A percentile compares a stretch with the other conserved stretches of the same genome.
These are phyloP conservation scores for Celoporthe dispersa DNA, from an alignment of 2,329 filamentous ascomycete genomes.

Conservation along the genomic window DNA sequence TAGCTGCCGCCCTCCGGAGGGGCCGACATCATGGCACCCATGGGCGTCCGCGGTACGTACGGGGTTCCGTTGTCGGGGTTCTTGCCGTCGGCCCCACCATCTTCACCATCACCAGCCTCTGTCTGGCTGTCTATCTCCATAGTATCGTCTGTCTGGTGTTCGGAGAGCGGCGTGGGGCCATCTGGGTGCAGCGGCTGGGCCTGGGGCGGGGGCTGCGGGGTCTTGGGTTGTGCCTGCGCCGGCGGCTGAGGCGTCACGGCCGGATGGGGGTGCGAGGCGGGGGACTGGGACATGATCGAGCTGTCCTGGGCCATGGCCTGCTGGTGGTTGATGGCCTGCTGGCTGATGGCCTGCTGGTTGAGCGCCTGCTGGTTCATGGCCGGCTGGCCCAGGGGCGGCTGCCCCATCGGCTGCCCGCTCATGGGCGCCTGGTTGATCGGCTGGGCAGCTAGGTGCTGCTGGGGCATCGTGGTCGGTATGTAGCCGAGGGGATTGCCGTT, in stretches of 20 bases:
- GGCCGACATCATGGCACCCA: constrained; percentile 65
- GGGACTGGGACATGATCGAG: constrained; percentile 48
- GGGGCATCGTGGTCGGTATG: constrained; percentile 41
- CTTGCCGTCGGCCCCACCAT: constrained; percentile 52
- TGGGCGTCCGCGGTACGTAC: constrained; percentile 57
- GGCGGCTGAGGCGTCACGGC: constrained; percentile 30
- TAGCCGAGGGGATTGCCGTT: constrained; percentile 41
- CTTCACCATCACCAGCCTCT: constrained; percentile 50
- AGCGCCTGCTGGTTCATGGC: constrained; percentile 41
- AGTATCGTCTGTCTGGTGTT: constrained; percentile 50
- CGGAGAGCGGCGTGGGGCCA: constrained; percentile 39
- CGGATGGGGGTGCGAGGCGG: constrained; percentile 34
- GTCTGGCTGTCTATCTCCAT: constrained; percentile 58
- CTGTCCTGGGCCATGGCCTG: constrained; percentile 46
- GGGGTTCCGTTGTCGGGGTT: constrained; percentile 51
- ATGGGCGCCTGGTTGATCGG: constrained; percentile 18
- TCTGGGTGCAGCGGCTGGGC: constrained; percentile 35
- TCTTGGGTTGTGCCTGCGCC: constrained; percentile 24
- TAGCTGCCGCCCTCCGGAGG: constrained; percentile 69
- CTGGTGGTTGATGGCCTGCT: constrained; percentile 37
- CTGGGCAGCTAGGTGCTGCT: constrained; percentile 14
- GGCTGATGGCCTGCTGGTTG: constrained; percentile 37
- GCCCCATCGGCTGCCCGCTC: constrained; percentile 31
- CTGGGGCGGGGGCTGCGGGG: constrained; percentile 32
- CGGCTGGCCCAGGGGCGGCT: constrained; percentile 36